These are phyloP conservation scores for Pelargonium exstipulatum DNA, from an alignment of 441 rosid genomes.

Conservation along the genomic window DNA sequence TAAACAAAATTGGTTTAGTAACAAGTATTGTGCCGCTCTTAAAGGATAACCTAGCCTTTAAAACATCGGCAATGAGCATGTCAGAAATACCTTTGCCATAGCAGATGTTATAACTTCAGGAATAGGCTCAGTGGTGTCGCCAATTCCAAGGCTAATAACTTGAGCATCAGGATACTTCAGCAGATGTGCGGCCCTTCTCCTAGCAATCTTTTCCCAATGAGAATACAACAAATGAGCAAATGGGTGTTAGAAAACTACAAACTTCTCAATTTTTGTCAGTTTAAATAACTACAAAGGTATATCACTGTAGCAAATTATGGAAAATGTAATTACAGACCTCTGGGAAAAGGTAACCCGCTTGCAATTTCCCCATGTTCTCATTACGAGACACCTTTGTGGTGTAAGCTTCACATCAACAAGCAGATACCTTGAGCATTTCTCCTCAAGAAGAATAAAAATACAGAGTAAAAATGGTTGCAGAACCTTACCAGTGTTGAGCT, in stretches of 20 bases:
- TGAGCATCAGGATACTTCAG: conserved; percentile 78
- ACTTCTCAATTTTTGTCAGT: neutral
- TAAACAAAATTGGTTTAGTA: neutral
- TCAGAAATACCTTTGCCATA: conserved; percentile 55
- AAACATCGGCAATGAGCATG: neutral
- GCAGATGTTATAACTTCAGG: conserved; percentile 89
- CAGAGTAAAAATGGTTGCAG: neutral
- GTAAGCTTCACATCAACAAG: conserved; percentile 46
- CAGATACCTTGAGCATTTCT: conserved; percentile 8
- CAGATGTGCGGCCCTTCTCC: conserved; percentile 80
- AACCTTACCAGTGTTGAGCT: conserved; percentile 47
- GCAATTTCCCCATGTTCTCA: conserved; percentile 83
- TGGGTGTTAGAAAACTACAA: no score
- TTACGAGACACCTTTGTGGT: conserved; percentile 82
- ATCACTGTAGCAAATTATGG: conserved; percentile 3
- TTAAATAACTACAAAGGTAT: neutral
- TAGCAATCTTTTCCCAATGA: conserved; percentile 51
- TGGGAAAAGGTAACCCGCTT: conserved; percentile 93
- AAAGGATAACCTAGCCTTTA: neutral
- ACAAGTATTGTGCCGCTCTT: neutral
- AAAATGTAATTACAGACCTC: conserved; percentile 51
- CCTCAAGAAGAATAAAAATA: neutral
- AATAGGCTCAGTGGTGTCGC: conserved; percentile 97
- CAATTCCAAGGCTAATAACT: conserved; percentile 92
- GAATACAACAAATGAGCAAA: neutral